Base-by-base conservation (phyloP, 2,329 filamentous ascomycete species). In the Tolypocladium tundrense region DNA sequence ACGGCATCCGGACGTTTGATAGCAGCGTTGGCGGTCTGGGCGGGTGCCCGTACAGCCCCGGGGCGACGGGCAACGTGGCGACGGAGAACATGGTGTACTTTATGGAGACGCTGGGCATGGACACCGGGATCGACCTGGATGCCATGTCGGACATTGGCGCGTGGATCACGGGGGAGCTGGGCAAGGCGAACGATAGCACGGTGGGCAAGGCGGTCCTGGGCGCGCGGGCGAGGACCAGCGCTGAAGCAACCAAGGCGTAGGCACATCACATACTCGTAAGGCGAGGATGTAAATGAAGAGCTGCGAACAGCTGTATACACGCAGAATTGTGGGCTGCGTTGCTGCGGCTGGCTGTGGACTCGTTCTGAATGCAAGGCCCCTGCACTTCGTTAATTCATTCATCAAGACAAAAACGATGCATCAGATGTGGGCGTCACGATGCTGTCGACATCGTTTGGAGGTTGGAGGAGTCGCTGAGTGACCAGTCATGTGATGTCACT, bases 11-110 rank as follows among this genome's bases (percentile, higher is more conserved):
- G 39, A 88, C 83, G 0, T 94, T 95, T 68, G 91, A 96, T 68
- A 84, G 83, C 62, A 89, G 88, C 56, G 88, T 95, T 1, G 88
- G 84, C 2, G 91, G 91, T 0, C 77, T 96, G 0, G 91, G 91
- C 1, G 91, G 91, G 0, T 95, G 91, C 68, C 91, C 91, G 0
- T 96, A 90, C 68, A 89, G 87, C 61, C 90, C 90, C 0, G 91
- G 91, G 0, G 90, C 90, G 0, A 94, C 90, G 45, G 91, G 91
- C 1, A 96, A 95, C 69, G 88, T 93, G 14, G 86, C 88, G 1
- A 92, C 90, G 0, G 91, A 96, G 73, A 88, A 95, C 69, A 73
- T 95, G 72, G 86, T 94, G 1, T 90, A 93, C 68, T 87, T 88
- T 60, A 74, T 90, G 68, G 85, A 90, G 69, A 88, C 83, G 60